phyloP scores from a whole-genome alignment of 495 filamentous ascomycete species.

The Penicillium goetzii region DNA sequence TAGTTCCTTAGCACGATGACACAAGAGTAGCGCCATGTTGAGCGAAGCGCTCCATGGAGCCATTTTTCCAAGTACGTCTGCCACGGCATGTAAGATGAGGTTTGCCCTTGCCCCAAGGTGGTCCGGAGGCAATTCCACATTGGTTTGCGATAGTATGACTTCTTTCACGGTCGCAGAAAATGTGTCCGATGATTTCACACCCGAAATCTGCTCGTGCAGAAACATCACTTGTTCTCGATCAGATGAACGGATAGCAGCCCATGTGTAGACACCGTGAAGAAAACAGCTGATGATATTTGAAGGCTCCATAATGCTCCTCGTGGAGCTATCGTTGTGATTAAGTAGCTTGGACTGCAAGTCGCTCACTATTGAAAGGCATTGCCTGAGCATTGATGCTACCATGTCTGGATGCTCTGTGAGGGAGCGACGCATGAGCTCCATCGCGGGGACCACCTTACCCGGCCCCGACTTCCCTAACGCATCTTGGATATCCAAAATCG shows the following conservation, averaged over 20 bases:
- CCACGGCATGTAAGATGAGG: constrained; percentile 13
- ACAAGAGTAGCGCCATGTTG: constrained; percentile 16
- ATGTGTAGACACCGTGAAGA: constrained; percentile 9
- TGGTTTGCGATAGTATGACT: background rate
- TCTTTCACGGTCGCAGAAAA: constrained; percentile 15
- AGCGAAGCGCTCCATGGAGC: constrained; percentile 19
- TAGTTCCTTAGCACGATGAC: constrained; percentile 12
- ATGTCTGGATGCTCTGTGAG: background rate
- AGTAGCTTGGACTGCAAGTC: background rate
- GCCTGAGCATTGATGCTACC: background rate
- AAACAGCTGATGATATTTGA: constrained; percentile 16
- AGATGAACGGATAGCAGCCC: background rate
- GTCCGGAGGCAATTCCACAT: background rate
- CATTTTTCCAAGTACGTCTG: constrained; percentile 15
- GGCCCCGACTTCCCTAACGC: constrained; percentile 15
- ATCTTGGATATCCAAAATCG: constrained; percentile 17
- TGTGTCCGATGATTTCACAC: background rate
- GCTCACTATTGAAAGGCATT: constrained; percentile 1
- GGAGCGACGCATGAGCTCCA: background rate
- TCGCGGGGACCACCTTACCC: constrained; percentile 5
- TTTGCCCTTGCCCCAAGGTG: background rate
- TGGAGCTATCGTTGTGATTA: background rate
- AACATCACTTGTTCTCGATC: background rate
- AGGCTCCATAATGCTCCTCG: constrained; percentile 7
- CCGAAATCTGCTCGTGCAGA: background rate